Base-by-base conservation (phyloP, 257 asterid species). In the Nicotiana paniculata region DNA sequence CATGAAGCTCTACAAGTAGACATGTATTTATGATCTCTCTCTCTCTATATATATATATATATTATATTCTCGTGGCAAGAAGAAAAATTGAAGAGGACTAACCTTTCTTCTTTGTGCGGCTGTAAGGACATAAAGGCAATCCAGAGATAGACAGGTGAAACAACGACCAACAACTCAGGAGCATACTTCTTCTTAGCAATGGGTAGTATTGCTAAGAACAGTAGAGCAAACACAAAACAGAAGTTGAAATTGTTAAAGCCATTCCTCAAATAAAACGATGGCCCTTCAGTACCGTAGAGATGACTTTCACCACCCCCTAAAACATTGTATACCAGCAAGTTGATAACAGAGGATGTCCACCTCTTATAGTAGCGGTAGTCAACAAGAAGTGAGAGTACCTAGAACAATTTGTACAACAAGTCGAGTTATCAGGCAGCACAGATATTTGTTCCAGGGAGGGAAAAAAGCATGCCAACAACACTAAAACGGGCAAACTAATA, bases 81-180 rank as follows among this genome's bases (percentile, higher is more conserved):
- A 67, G 58, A 46, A 51, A 17, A 11, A 7, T 11, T 51, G 46
- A 75, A 75, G 80, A 75, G 64, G 68, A 43, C 84, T 88, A 88
- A 94, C 98, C 99, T 94, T 90, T 96, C 99, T 89, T 96, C 98
- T 87, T 96, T 94, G 94, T 94, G 99, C 18, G 98, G 96, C 90
- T 92, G 99, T 88, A 96, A 86, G 66, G 99, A 96, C 99, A 96
- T 96, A 86, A 96, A 94, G 86, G 92, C 94, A 63, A 93, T 90
- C 99, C 98, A 96, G 82, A 94, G 88, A 82, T 96, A 96, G 82
- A 96, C 74, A 84, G 98, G 98, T 51, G 98, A 93, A 86, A 96
- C 80, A 88, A 93, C 84, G 76, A 92, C 88, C 86, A 96, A 83
- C 87, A 96, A 87, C 62, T 94, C 98, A 18, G 96, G 97, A 67